Base-by-base conservation (phyloP, 257 asterid species). In the Avicennia marina region DNA sequence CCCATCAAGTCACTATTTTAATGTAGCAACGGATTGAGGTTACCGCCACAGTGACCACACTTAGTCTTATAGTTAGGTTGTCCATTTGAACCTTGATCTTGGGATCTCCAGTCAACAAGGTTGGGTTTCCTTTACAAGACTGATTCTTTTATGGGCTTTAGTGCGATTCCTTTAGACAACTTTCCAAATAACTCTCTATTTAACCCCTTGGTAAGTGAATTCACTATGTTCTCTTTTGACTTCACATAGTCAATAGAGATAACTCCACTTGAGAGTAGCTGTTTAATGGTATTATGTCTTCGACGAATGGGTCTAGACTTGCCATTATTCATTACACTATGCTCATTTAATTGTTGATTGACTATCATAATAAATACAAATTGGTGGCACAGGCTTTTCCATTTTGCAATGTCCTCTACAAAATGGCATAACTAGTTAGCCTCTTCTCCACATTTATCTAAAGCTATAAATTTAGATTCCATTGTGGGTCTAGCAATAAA, bases 391-490 rank as follows among this genome's bases (percentile, higher is more conserved):
- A 6, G 44, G 52, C 12, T 26, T 60, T 4, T 5, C 43, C 22
- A 43, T 0, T 11, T 1, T 27, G 55, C 45, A 45, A 60, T 45
- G 22, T 45, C 65, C 4, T 25, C 26, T 11, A 26, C 1, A 9
- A 26, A 44, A 11, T 44, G 27, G 11, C 56, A 1, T 4, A 54
- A 29, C 16, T 26, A 60, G 7, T 33, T 56, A 7, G 53, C 50
- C 32, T 65, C 49, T 21, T 33, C 34, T 11, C 2, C 54, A 9
- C 18, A 29, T 51, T 59, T 34, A 11, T 60, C 63, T 11, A 51
- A 29, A 12, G 42, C 26, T 22, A 66, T 51, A 22, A 59, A 36
- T 24, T 67, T 40, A 0, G 67, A 52, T 27, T 67, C 49, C 56
- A 59, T 67, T 0, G 55, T 51, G 2, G 68, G 60, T 17, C 63